Evolutionary conservation across 2,329 filamentous ascomycete genomes (phyloP), one percentile per base, ranked within the genome.

Genomic region (Sporothrix variecibatus): DNA sequence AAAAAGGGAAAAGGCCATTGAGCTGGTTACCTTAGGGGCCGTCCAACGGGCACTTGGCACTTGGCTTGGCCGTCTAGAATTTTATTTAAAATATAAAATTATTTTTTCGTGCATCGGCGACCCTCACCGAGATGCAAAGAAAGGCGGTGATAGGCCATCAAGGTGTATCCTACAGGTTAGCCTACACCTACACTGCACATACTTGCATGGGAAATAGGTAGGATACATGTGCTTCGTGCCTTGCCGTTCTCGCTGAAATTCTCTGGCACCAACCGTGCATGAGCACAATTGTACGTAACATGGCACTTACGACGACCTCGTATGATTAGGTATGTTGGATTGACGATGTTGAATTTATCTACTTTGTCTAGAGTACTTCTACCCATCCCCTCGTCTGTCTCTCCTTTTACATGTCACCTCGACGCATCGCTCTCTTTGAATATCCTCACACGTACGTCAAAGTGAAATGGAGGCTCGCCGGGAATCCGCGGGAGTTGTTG

Each of bases 301-400:
- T 26, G n/a, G 34, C 34, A 65, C 11, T 38, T 65, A 26, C 31
- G 58, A 23, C 3, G 4, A 11, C 12, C 38, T 28, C 38, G 62
- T 65, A 64, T 46, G 38, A 12, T 51, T 11, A 23, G 12, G 26
- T 15, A n/a, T 5, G 23, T n/a, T 68, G 23, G 43, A 1, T 46
- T 68, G 40, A 34, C 43, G 43, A 68, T 68, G 65, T 68, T 68
- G 65, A 56, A 38, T 70, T 56, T 67, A 67, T 65, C 60, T 65
- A 65, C 60, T 43, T 3, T 46, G 62, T 26, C 15, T n/a, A 26
- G 60, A 43, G 62, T 43, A 67, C 62, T 46, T 70, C 23, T n/a
- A 34, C 26, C 38, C 31, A 26, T 26, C 46, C 12, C 31, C 49
- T 70, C 9, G 17, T 28, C 8, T n/a, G 26, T 56, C 49, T 70